Evolutionary conservation across 305 asterid species (phyloP).

Genomic region (Plantago lanceolata): DNA sequence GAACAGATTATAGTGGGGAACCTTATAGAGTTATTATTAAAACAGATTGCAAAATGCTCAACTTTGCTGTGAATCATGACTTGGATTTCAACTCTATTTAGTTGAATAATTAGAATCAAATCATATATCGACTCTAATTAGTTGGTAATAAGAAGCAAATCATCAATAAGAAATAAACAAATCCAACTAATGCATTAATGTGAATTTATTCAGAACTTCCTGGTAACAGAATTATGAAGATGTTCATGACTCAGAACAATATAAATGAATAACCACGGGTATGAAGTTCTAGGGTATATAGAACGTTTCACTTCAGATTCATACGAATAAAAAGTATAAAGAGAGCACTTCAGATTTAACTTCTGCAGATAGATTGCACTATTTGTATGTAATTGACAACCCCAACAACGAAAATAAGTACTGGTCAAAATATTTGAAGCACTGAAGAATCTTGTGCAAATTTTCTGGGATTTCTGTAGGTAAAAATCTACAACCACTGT

Average conservation of each 20-base stretch:
- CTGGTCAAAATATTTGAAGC: conserved; percentile 2
- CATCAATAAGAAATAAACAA: background rate
- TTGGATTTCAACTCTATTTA: conserved; percentile 63
- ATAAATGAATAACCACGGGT: background rate
- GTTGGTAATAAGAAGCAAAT: background rate
- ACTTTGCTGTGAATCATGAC: conserved; percentile 60
- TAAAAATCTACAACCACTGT: conserved; percentile 24
- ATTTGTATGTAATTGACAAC: background rate
- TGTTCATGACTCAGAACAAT: background rate
- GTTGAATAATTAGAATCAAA: conserved; percentile 40
- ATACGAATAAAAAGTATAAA: too few relatives aligned
- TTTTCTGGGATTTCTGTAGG: conserved; percentile 22
- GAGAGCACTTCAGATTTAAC: too few relatives aligned
- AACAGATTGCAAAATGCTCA: conserved; percentile 43
- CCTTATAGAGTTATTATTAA: conserved; percentile 47
- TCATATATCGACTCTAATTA: conserved; percentile 25
- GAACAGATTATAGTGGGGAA: conserved; percentile 56
- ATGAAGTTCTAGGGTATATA: background rate
- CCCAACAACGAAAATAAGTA: conserved; percentile 2
- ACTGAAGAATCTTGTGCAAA: conserved; percentile 10
- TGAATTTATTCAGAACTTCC: conserved; percentile 14
- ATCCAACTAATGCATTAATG: background rate
- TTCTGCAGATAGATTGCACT: too few relatives aligned
- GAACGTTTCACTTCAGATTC: too few relatives aligned
- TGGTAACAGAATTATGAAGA: conserved; percentile 6